Base-by-base conservation (phyloP, 306 rosid genomes). In the Lagenaria siceraria region DNA sequence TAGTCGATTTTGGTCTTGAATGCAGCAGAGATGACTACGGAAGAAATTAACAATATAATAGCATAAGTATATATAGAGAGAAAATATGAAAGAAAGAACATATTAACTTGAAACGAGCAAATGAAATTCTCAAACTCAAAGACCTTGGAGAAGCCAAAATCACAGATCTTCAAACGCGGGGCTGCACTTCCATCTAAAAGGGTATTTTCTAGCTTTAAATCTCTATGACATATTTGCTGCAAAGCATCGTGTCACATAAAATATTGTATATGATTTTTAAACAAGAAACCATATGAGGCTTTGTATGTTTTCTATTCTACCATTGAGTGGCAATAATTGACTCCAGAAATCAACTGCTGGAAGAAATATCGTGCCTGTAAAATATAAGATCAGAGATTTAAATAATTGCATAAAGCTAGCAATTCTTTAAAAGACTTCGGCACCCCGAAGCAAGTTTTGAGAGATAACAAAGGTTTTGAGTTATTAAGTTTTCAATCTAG, bases 151-250 rank as follows among this genome's bases (percentile, higher is more conserved):
- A 29, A 62, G 33, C 69, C 69, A 6, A 62, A 62, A 62, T 62
- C 69, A 62, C 69, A 62, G 42, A 62, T 62, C 69, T 62, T 62
- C 69, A 62, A 62, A 21, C 69, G 69, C 1, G 69, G 69, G n/a
- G 69, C 69, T 14, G n/a, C 11, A 22, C 69, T 62, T 62, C 69
- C 69, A 31, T 62, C 69, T 62, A 87, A 54, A 80, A 87, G 91
- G 17, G 89, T 87, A 58, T 87, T 87, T 80, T 85, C 91, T 22
- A 87, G 83, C 81, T 87, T 87, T 82, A 87, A 79, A 78, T 87
- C 91, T 73, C 91, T 76, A 78, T 87, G 91, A 80, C 89, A 87
- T 83, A 87, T 85, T 85, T 87, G 91, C 91, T 87, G 82, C 36
- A 78, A 81, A 83, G 11, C 1, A 21, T n/a, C 31, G 40, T 61